Base-by-base conservation (phyloP, 129 eudicot species). In the Chrysanthemum makinoi region DNA sequence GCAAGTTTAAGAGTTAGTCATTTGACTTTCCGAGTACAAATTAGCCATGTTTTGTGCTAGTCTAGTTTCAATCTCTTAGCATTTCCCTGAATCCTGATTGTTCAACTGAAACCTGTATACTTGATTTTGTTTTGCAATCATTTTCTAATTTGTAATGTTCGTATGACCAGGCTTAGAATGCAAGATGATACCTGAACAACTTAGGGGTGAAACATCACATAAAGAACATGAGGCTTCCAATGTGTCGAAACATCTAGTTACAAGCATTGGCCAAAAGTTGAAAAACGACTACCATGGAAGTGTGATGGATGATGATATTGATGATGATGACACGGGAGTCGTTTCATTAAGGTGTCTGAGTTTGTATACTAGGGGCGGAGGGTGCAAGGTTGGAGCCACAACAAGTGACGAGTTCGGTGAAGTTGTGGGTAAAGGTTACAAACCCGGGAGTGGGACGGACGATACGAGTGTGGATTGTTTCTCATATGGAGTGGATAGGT, bases 341-440 rank as follows among this genome's bases (percentile, higher is more conserved):
- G 80, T 88, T 43, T 92, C 90, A 10, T 61, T 86, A 61, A 81
- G 89, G 64, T 92, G 98, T 75, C 86, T 92, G 30, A 86, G 83
- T 53, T 55, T 92, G 70, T 91, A 84, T 57, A 84, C 81, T 8
- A 78, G 96, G 46, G 89, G 85, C 64, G 96, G 98, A 59, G 98
- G 96, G 59, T 91, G 98, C 80, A 86, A 83, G 80, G 96, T 91
- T 43, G 87, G 95, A 54, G 98, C 96, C 14, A 90, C 91, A 70
- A 87, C 83, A 28, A 76, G 78, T 48, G 96, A 88, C 76, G 96
- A 91, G 49, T 74, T 77, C 50, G 82, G 78, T 78, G 91, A 89
- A 59, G 87, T n/a, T 47, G 49, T 86, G 35, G 85, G 85, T 6
- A 91, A 84, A 74, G 80, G 79, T 19, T 84, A 22, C 77, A 74